Percentiles rank a stretch among this genome's conserved stretches.
Evolutionary conservation across 2,329 filamentous ascomycete genomes (phyloP).

Genomic region (Colletotrichum sp.): DNA sequence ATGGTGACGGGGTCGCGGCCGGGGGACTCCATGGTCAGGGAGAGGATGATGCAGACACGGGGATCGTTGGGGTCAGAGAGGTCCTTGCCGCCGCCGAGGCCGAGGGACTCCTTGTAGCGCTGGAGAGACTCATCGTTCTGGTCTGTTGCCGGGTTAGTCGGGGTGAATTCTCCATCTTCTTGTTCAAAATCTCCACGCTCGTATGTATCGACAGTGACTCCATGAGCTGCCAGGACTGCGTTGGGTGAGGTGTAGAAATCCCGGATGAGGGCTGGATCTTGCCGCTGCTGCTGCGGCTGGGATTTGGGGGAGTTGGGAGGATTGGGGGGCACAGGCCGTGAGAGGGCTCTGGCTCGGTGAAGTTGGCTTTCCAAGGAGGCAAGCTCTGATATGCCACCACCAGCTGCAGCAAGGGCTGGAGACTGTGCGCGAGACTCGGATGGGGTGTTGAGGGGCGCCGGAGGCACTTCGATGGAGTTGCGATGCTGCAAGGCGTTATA

Average conservation of each 20-base stretch:
- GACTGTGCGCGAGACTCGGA: conserved; percentile 11
- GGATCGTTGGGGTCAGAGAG: conserved; percentile 81
- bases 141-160: conserved; percentile 43
- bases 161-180: conserved; percentile 4
- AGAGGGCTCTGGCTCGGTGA: conserved; percentile 12
- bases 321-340: conserved; percentile 10
- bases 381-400: neutral
- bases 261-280: neutral
- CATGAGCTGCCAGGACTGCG: conserved; percentile 1
- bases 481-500: neutral
- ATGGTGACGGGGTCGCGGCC: conserved; percentile 87
- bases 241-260: conserved; percentile 8
- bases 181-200: neutral
- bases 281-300: neutral
- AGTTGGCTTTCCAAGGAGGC: neutral
- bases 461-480: conserved; percentile 14
- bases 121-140: conserved; percentile 89
- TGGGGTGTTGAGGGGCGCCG: conserved; percentile 10
- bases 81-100: conserved; percentile 76
- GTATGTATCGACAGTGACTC: neutral
- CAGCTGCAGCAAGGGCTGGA: neutral
- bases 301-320: conserved; percentile 16
- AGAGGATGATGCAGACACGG: conserved; percentile 91
- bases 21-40: conserved; percentile 84
- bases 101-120: conserved; percentile 96